A percentile compares a stretch with the other conserved stretches of the same genome.
Evolutionary conservation across 1,284 basidiomycete species (phyloP).

Genomic region (Sporisorium sorghi): DNA sequence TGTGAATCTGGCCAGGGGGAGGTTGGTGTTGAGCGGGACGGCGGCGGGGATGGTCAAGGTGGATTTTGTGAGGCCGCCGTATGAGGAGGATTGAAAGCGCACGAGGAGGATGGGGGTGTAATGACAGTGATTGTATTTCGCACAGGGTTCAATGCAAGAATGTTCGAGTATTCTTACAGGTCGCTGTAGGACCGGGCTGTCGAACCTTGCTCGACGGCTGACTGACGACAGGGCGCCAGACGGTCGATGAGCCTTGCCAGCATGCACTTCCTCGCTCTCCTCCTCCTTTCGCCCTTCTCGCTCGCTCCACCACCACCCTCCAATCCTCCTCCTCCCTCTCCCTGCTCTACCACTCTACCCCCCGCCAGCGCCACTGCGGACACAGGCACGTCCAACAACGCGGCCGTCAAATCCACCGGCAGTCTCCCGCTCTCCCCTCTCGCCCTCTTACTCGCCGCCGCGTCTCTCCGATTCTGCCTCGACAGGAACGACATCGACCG

Average conservation of each 20-base stretch:
- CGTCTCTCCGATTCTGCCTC: too few species aligned
- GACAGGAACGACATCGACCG: background rate
- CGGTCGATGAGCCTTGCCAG: background rate
- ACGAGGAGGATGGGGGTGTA: background rate
- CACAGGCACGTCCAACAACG: background rate
- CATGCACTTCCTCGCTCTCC: background rate
- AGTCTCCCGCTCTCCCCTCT: background rate
- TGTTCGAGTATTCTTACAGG: background rate
- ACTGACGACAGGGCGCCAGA: background rate
- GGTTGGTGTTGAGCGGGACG: conserved; percentile 24
- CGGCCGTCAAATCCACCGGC: background rate
- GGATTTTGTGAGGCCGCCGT: conserved; percentile 31
- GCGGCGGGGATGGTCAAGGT: conserved; percentile 32
- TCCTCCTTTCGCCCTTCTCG: background rate
- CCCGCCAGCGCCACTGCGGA: too few species aligned
- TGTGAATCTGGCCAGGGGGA: conserved; percentile 22
- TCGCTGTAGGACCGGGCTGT: background rate
- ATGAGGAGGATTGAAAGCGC: background rate
- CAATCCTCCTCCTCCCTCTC: conserved; percentile 3
- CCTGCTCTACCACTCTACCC: background rate
- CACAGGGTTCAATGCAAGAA: background rate
- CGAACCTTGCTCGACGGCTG: too few species aligned
- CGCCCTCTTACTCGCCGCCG: background rate
- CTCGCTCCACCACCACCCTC: too few species aligned
- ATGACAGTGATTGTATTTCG: background rate